Evolutionary conservation across 2,329 filamentous ascomycete genomes (phyloP).

Genomic region (Fusarium sp.): DNA sequence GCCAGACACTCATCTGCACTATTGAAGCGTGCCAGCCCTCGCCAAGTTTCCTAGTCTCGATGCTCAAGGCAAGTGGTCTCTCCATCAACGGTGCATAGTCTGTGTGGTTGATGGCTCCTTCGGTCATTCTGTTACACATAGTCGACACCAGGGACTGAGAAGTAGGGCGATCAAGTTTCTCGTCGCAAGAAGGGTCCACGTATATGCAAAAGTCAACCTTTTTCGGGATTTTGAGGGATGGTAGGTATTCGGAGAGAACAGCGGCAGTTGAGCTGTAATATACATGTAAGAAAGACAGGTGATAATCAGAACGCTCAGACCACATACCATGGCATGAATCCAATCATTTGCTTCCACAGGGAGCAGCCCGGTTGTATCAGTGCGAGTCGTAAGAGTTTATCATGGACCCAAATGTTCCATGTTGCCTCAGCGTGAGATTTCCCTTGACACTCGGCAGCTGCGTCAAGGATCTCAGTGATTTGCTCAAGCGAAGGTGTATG

Average conservation of each 20-base stretch:
- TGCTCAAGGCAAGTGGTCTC: slow-evolving; percentile 28
- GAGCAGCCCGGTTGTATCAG: background rate
- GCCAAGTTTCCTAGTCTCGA: slow-evolving; percentile 34
- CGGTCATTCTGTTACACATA: too few relatives aligned
- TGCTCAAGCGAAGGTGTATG: background rate
- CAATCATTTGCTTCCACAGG: background rate
- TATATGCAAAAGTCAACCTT: slow-evolving; percentile 28
- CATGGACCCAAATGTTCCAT: slow-evolving; percentile 6
- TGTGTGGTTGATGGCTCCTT: slow-evolving; percentile 31
- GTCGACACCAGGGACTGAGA: too few relatives aligned
- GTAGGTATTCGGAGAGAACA: slow-evolving; percentile 3
- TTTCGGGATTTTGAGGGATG: background rate
- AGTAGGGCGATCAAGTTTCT: background rate
- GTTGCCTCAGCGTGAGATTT: background rate
- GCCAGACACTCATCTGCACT: slow-evolving; percentile 36
- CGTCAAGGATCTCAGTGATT: background rate
- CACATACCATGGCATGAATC: background rate
- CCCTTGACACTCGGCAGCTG: slow-evolving; percentile 7
- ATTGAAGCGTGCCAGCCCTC: slow-evolving; percentile 21
- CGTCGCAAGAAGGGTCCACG: slow-evolving; percentile 4
- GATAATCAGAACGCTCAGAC: too few relatives aligned
- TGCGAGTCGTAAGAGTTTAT: slow-evolving; percentile 1
- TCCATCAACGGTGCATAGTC: slow-evolving; percentile 16
- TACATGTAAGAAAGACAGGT: too few relatives aligned
- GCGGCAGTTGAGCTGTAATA: slow-evolving; percentile 6